A percentile compares a stretch with the other conserved stretches of the same genome.
Conservation (phyloP, 1,284 basidiomycete species). For the Thelephora terrestris region DNA sequence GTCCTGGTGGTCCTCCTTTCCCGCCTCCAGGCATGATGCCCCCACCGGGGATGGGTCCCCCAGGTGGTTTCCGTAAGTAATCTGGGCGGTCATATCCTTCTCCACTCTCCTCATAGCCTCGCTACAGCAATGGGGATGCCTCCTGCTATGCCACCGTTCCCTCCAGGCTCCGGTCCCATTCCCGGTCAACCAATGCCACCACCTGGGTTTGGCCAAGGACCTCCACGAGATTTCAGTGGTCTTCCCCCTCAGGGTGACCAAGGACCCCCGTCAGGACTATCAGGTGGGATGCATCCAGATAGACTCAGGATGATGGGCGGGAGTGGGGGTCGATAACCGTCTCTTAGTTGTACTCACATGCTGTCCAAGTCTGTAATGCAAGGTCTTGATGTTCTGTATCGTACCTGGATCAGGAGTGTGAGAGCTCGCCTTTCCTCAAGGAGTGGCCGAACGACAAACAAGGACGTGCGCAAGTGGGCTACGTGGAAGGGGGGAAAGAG, state of each 20-base stretch:
- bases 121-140: constrained; percentile 6
- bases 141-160: constrained; percentile 11
- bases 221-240: constrained; percentile 15
- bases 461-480: no score
- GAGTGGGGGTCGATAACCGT: no score
- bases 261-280: constrained; percentile 27
- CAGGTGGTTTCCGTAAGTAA: constrained; percentile 18
- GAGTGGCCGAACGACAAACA: no score
- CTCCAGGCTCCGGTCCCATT: constrained; percentile 25
- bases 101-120: neutral
- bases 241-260: constrained; percentile 15
- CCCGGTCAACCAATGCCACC: constrained; percentile 35
- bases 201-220: constrained; percentile 4
- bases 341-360: no score
- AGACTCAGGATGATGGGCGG: constrained; percentile 71
- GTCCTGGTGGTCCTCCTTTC: constrained; percentile 27
- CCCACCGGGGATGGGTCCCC: constrained; percentile 24
- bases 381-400: no score
- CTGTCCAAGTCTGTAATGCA: no score
- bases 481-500: no score
- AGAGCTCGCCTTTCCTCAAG: no score
- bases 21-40: constrained; percentile 26
- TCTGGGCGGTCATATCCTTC: neutral
- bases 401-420: no score
- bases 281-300: constrained; percentile 75